Evolutionary conservation across 495 filamentous ascomycete species (phyloP).

Genomic region (Hypomontagnella monticulosa): DNA sequence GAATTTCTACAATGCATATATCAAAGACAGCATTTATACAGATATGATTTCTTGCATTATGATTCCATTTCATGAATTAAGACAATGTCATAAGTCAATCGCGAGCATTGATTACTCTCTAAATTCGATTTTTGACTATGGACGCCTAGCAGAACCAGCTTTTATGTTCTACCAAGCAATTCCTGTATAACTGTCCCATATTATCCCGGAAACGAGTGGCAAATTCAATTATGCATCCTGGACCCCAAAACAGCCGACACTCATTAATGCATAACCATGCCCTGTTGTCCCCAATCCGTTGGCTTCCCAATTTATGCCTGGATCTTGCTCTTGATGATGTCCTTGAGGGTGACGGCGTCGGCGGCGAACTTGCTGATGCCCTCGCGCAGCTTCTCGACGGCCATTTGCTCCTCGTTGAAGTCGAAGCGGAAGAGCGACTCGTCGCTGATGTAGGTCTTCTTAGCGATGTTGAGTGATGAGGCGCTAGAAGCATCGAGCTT

Average conservation of each 20-base stretch:
- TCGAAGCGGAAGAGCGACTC: conserved; percentile 96
- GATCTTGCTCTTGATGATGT: conserved; percentile 88
- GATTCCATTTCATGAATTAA: neutral
- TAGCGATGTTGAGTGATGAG: conserved; percentile 74
- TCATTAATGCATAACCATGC: conserved; percentile 13
- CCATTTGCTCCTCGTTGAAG: conserved; percentile 99
- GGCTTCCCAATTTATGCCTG: conserved; percentile 40
- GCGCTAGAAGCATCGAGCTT: conserved; percentile 84
- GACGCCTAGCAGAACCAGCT: conserved; percentile 22
- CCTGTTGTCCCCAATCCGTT: conserved; percentile 1
- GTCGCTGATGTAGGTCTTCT: conserved; percentile 89
- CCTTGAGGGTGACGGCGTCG: conserved; percentile 93
- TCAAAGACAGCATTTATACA: neutral
- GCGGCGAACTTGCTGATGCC: conserved; percentile 99
- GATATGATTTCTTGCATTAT: neutral
- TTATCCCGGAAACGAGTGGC: conserved; percentile 25
- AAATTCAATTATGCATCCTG: conserved; percentile 29
- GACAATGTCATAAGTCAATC: neutral
- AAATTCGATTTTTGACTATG: conserved; percentile 21
- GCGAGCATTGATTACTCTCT: conserved; percentile 7
- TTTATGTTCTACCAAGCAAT: conserved; percentile 21
- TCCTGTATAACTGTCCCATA: conserved; percentile 2
- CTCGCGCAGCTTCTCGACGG: conserved; percentile 96
- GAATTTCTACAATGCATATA: neutral
- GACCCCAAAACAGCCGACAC: conserved; percentile 12